Evolutionary conservation across 1,284 basidiomycete genomes (phyloP), one percentile per base, ranked within the genome.

Genomic region (Apiotrichum domesticum): DNA sequence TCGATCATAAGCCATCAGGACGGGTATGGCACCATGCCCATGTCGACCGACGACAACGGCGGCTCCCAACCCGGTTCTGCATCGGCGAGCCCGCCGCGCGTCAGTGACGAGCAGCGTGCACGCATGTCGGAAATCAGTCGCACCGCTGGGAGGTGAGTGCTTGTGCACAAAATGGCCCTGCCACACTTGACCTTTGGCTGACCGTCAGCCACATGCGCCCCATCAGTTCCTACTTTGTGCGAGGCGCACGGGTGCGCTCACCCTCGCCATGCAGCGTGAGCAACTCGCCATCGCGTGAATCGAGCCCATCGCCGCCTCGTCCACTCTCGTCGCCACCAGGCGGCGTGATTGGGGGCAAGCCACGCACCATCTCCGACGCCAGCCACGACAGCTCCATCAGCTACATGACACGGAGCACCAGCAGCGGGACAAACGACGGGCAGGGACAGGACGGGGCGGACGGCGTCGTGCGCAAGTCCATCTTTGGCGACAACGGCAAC

Each of bases 111-210:
- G 41, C 55, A 56, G 49, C 49, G 55, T 6, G 52, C 51, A 21
- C 55, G 55, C 35, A 60, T 60, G 58, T 48, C 55, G 13, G 55
- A 56, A 46, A 60, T 60, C 46, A 57, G 55, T 42, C 48, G 58
- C 6, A 40, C 49, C 6, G 58, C 58, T 2, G 58, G 58, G 41
- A 59, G 47, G 58, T 59, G 47, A 56, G 58, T 56, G 11, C n/a
- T 7, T 29, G 32, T 35, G 33, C 13, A 10, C 4, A 8, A 46
- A 8, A 9, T 45, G 5, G 13, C 21, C 11, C 34, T 47, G 34
- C 34, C 46, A 47, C 46, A 15, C n/a, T 35, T 35, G 21, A 13
- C 14, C 15, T 32, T 40, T 14, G 9, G 39, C 49, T 51, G 49
- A 41, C 40, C 8, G 4, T n/a, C 32, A 51, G 49, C 49, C 49